These are phyloP conservation scores for Cercospora janseana DNA, from an alignment of 2,329 filamentous ascomycete species.

Conservation along the genomic window DNA sequence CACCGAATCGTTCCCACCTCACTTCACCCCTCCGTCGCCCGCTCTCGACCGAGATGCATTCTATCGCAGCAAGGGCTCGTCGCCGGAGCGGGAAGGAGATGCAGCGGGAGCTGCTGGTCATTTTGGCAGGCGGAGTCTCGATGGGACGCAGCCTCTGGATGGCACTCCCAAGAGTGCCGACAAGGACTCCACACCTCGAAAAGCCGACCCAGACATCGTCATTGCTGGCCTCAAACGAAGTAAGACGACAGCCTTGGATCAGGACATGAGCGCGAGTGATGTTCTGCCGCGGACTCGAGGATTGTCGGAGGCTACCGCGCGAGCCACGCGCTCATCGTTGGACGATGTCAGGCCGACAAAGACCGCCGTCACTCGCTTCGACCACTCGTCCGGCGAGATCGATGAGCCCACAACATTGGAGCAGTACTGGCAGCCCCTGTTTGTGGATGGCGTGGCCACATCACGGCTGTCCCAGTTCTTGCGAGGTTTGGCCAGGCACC, in stretches of 20 bases:
- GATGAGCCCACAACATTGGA: slow-evolving; percentile 61
- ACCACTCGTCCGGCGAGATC: slow-evolving; percentile 15
- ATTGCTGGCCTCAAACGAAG: slow-evolving; percentile 18
- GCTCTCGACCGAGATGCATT: slow-evolving; percentile 19
- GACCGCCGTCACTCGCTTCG: slow-evolving; percentile 10
- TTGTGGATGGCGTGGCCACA: slow-evolving; percentile 67
- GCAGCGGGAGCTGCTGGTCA: slow-evolving; percentile 25
- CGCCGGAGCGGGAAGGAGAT: slow-evolving; percentile 37
- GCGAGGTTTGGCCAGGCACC: slow-evolving; percentile 68
- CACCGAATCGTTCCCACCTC: slow-evolving; percentile 49
- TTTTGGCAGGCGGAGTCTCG: slow-evolving; percentile 23
- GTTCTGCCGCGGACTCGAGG: slow-evolving; percentile 17
- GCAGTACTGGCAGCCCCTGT: slow-evolving; percentile 73
- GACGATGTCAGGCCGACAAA: slow-evolving; percentile 1
- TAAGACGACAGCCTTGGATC: slow-evolving; percentile 18
- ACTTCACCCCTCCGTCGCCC: slow-evolving; percentile 58
- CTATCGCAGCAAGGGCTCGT: slow-evolving; percentile 34
- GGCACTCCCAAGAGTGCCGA: slow-evolving; percentile 25
- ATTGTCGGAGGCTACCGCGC: slow-evolving; percentile 12
- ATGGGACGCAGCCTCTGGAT: slow-evolving; percentile 22
- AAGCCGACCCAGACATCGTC: slow-evolving; percentile 18
- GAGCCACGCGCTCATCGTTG: slow-evolving; percentile 11
- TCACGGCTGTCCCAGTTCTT: slow-evolving; percentile 68
- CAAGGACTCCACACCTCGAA: slow-evolving; percentile 26
- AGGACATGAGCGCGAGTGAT: slow-evolving; percentile 15